Evolutionary conservation across 2,329 filamentous ascomycete species (phyloP).

Genomic region (Nemania sp.): DNA sequence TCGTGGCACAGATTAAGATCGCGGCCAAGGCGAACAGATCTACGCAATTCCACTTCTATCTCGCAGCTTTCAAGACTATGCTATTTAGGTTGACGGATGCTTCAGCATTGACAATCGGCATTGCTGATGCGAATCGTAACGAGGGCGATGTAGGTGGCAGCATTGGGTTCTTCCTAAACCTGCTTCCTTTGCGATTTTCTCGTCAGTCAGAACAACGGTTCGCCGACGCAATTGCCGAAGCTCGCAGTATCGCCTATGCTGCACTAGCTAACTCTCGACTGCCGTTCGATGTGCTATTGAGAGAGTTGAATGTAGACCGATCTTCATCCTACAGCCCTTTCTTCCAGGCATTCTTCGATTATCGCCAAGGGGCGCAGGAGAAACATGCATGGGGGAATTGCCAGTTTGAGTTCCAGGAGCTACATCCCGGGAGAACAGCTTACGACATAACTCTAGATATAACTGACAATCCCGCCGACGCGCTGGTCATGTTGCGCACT

Average conservation of each 20-base stretch:
- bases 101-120: constrained; percentile 51
- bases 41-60: constrained; percentile 50
- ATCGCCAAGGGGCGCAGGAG: constrained; percentile 42
- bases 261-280: constrained; percentile 46
- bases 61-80: constrained; percentile 46
- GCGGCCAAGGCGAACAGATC: constrained; percentile 22
- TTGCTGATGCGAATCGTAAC: constrained; percentile 44
- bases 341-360: constrained; percentile 53
- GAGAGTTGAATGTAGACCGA: constrained; percentile 44
- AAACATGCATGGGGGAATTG: constrained; percentile 33
- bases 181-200: constrained; percentile 41
- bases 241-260: not conserved
- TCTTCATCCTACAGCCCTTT: constrained; percentile 46
- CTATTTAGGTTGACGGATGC: constrained; percentile 41
- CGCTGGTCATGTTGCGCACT: constrained; percentile 11
- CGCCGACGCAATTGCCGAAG: not conserved
- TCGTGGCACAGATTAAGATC: constrained; percentile 32
- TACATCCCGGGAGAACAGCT: constrained; percentile 20
- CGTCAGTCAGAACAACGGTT: constrained; percentile 5
- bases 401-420: constrained; percentile 26
- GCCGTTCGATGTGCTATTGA: constrained; percentile 45
- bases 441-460: constrained; percentile 35
- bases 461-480: constrained; percentile 20
- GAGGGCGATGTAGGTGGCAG: constrained; percentile 33
- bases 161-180: constrained; percentile 45